Conservation (phyloP, 768 basidiomycete genomes). For the Suillus weaverae region DNA sequence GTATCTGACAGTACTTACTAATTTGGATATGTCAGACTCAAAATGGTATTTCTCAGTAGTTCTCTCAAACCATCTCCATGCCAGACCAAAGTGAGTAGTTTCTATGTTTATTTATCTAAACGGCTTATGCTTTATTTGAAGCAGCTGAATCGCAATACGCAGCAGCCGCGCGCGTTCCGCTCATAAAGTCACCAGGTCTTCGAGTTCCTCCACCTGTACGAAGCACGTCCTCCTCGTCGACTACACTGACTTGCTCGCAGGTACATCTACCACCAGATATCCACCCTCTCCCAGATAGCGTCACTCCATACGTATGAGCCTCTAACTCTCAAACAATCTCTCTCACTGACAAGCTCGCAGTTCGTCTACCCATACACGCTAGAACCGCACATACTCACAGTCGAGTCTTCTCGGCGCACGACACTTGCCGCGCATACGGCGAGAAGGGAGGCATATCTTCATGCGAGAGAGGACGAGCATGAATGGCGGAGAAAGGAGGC, state of each 20-base stretch:
- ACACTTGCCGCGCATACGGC: slow-evolving; percentile 65
- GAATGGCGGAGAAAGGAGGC: slow-evolving; percentile 63
- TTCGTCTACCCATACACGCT: slow-evolving; percentile 97
- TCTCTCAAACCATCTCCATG: background rate
- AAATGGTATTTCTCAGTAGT: background rate
- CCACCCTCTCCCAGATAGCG: slow-evolving; percentile 89
- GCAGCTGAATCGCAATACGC: slow-evolving; percentile 66
- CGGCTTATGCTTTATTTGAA: background rate
- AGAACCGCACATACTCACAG: slow-evolving; percentile 77
- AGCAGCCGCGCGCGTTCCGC: slow-evolving; percentile 70
- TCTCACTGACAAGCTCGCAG: slow-evolving; percentile 41
- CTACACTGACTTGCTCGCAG: slow-evolving; percentile 38
- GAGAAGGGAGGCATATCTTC: slow-evolving; percentile 71
- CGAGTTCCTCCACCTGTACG: slow-evolving; percentile 64
- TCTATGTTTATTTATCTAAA: background rate
- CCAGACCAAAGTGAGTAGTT: background rate
- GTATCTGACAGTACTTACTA: background rate
- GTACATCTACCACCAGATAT: slow-evolving; percentile 87
- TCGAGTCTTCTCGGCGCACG: slow-evolving; percentile 70
- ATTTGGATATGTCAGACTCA: background rate
- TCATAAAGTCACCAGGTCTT: slow-evolving; percentile 91
- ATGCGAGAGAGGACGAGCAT: slow-evolving; percentile 74
- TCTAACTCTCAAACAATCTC: background rate
- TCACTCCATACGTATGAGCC: slow-evolving; percentile 77
- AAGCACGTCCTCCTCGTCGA: background rate